Conservation (phyloP, 2,329 filamentous ascomycete species). For the Fusarium fracticaudum region DNA sequence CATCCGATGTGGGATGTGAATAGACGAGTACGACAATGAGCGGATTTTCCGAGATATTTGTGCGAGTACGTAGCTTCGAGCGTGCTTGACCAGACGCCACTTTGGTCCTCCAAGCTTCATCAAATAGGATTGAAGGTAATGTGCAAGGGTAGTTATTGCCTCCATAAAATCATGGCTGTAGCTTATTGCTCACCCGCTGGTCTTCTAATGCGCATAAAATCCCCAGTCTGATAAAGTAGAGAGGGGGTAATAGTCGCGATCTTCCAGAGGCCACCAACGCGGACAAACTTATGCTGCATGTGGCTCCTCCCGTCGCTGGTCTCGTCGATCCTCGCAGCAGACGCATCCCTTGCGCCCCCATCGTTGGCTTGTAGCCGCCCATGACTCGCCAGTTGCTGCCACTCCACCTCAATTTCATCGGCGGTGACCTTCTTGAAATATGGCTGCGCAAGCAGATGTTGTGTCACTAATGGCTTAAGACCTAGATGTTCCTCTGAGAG, state of each 20-base stretch:
- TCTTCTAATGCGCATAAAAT: neutral
- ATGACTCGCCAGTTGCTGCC: neutral
- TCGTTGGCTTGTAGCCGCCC: neutral
- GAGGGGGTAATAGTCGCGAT: neutral
- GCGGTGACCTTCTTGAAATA: neutral
- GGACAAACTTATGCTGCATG: neutral
- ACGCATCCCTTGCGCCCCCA: neutral
- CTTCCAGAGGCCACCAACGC: neutral
- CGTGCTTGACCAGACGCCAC: too few species aligned
- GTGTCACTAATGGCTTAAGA: neutral
- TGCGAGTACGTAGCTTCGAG: neutral
- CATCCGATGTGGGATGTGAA: accelerated
- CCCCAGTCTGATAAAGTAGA: neutral
- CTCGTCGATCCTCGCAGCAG: neutral
- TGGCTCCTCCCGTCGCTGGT: neutral
- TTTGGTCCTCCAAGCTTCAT: neutral
- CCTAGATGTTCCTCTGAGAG: neutral
- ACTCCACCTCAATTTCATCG: neutral
- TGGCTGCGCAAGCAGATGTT: neutral
- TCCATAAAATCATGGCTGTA: neutral
- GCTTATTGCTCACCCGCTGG: neutral
- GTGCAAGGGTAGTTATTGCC: neutral
- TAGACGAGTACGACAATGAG: neutral
- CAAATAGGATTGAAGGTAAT: too few species aligned
- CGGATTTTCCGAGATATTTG: accelerated